A percentile compares a stretch with the other conserved stretches of the same genome.
Conservation (phyloP, 2,329 filamentous ascomycete genomes). For the Setomelanomma holmii region DNA sequence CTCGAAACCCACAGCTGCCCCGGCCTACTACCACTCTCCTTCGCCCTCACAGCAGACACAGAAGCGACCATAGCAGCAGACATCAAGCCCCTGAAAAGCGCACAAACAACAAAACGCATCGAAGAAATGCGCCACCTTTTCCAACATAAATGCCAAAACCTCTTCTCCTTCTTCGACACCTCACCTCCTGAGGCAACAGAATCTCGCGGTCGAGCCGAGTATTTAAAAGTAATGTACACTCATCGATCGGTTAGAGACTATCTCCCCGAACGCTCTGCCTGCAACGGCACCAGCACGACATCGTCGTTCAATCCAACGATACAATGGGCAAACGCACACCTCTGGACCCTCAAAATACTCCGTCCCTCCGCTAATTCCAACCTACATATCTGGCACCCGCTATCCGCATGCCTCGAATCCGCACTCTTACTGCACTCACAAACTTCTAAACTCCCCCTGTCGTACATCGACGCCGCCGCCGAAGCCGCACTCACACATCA, state of each 20-base stretch:
- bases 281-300: constrained; percentile 9
- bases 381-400: constrained; percentile 25
- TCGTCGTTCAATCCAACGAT: constrained; percentile 21
- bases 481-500: constrained; percentile 21
- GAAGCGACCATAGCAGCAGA: constrained; percentile 25
- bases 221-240: constrained; percentile 32
- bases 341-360: constrained; percentile 33
- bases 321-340: constrained; percentile 34
- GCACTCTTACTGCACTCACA: constrained; percentile 21
- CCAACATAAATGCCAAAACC: constrained; percentile 23
- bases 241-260: constrained; percentile 35
- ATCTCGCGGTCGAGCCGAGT: constrained; percentile 7
- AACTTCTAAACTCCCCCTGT: constrained; percentile 25
- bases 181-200: constrained; percentile 8
- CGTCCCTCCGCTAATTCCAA: constrained; percentile 6
- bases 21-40: constrained; percentile 31
- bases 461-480: constrained; percentile 30
- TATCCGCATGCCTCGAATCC: constrained; percentile 28
- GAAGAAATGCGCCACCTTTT: constrained; percentile 27
- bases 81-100: constrained; percentile 22
- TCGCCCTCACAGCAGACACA: constrained; percentile 28
- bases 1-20: constrained; percentile 31
- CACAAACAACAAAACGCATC: constrained; percentile 22
- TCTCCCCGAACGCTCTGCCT: constrained; percentile 20
- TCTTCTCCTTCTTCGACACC: constrained; percentile 33